Evolutionary conservation across 495 filamentous ascomycete species (phyloP), one percentile per base, ranked within the genome.

Genomic region (Penicillium lagena): DNA sequence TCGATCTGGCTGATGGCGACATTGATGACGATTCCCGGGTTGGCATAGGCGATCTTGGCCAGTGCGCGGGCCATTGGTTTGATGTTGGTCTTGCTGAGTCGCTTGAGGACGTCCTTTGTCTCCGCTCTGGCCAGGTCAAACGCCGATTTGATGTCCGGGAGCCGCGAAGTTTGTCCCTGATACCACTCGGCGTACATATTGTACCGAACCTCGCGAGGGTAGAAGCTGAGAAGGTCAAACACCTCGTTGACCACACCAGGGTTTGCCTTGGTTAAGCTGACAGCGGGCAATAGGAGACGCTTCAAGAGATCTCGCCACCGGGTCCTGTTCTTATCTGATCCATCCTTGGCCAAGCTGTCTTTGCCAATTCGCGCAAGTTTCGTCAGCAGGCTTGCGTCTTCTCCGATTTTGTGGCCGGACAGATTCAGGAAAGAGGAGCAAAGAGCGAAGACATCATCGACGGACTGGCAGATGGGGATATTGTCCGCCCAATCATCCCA

Each of bases 401-500:
- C 81, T 38, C 93, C 93, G 42, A 96, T 87, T 58, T 87, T 88
- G 55, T 90, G 81, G 7, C 93, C 90, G 1, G 87, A 81, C 17
- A 89, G 68, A 47, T 91, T 90, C 14, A 95, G 70, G 22, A 99
- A 73, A 0, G 90, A 89, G 36, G 81, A 80, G 64, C 88, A 95
- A 9, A 99, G 79, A 2, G 80, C 77, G 55, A 97, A 93, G 3
- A 99, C 73, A 56, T 99, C 93, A 51, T 95, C 89, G 7, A 95
- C 78, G 4, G 72, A 84, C 58, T 95, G 90, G 56, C 93, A 97
- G 9, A 95, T 66, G 2, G 94, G 94, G 28, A 97, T 73, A 49
- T 89, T 91, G 49, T 97, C 91, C 9, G 85, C 75, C 94, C 94
- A 99, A 43, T 97, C 90, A 46, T 96, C 91, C 82, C 89, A 96